A percentile compares a stretch with the other conserved stretches of the same genome.
Evolutionary conservation across 2,329 filamentous ascomycete genomes (phyloP).

Genomic region (Trichoderma sp.): DNA sequence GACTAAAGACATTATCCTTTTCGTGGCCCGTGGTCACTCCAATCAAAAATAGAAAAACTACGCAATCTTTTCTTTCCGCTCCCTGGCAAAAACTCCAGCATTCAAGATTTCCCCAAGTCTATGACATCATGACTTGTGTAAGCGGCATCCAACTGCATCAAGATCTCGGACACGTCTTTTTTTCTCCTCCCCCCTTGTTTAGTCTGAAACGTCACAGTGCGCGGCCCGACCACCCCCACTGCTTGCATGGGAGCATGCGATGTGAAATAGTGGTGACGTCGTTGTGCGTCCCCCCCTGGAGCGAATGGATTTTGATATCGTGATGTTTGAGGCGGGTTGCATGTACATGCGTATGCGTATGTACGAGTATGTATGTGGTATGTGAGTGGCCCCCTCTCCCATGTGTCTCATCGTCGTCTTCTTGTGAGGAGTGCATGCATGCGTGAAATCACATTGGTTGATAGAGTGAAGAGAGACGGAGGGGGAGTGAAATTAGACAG

Average conservation of each 20-base stretch:
- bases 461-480: background rate
- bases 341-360: background rate
- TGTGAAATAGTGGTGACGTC: constrained; percentile 4
- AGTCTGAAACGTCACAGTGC: constrained; percentile 8
- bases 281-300: background rate
- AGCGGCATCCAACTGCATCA: background rate
- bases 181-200: background rate
- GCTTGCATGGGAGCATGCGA: background rate
- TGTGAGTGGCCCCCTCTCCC: background rate
- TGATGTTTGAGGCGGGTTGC: background rate
- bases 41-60: background rate
- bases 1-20: background rate
- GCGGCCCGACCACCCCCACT: background rate
- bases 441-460: background rate
- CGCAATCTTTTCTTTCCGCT: background rate
- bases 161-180: background rate
- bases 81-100: background rate
- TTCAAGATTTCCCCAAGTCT: background rate
- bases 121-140: background rate
- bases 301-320: background rate
- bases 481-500: background rate
- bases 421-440: background rate
- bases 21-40: background rate
- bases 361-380: background rate
- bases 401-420: background rate